Conservation (phyloP, 2,329 filamentous ascomycete genomes). For the Ascochyta rabiei region DNA sequence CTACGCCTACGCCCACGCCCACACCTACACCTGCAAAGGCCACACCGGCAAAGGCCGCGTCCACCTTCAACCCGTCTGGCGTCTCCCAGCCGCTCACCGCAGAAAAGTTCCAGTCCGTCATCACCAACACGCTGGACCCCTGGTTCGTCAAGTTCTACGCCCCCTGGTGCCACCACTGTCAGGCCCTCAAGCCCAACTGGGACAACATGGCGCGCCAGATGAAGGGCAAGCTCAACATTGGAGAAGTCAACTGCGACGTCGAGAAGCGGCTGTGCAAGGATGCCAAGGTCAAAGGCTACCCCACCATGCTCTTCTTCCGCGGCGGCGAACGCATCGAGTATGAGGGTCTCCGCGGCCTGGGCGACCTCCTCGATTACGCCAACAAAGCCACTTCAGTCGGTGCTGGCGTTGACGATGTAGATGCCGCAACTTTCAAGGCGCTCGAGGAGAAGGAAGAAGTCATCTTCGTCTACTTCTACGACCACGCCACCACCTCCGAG, state of each 20-base stretch:
- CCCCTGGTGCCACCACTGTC: slow-evolving; percentile 96
- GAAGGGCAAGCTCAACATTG: slow-evolving; percentile 86
- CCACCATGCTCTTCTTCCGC: slow-evolving; percentile 91
- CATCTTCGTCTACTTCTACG: slow-evolving; percentile 97
- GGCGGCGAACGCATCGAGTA: slow-evolving; percentile 93
- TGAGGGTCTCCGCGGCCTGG: slow-evolving; percentile 85
- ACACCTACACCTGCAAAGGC: slow-evolving; percentile 33
- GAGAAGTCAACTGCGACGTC: slow-evolving; percentile 92
- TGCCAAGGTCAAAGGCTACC: slow-evolving; percentile 77
- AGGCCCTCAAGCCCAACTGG: slow-evolving; percentile 91
- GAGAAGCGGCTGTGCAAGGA: slow-evolving; percentile 93
- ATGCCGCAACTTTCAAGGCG: slow-evolving; percentile 75
- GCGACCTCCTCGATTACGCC: slow-evolving; percentile 86
- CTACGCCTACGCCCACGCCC: slow-evolving; percentile 25
- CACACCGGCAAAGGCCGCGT: slow-evolving; percentile 27
- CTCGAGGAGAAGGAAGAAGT: slow-evolving; percentile 94
- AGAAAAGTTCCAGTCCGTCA: slow-evolving; percentile 82
- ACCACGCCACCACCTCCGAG: slow-evolving; percentile 89
- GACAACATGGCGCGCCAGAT: slow-evolving; percentile 87
- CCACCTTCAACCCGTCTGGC: slow-evolving; percentile 72
- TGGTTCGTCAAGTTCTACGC: slow-evolving; percentile 99
- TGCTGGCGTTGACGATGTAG: slow-evolving; percentile 79
- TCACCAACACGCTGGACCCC: slow-evolving; percentile 85
- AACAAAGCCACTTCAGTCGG: slow-evolving; percentile 83
- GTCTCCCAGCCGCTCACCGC: slow-evolving; percentile 76